phyloP scores from a whole-genome alignment of 495 filamentous ascomycete species.

The Podospora pseudopauciseta region DNA sequence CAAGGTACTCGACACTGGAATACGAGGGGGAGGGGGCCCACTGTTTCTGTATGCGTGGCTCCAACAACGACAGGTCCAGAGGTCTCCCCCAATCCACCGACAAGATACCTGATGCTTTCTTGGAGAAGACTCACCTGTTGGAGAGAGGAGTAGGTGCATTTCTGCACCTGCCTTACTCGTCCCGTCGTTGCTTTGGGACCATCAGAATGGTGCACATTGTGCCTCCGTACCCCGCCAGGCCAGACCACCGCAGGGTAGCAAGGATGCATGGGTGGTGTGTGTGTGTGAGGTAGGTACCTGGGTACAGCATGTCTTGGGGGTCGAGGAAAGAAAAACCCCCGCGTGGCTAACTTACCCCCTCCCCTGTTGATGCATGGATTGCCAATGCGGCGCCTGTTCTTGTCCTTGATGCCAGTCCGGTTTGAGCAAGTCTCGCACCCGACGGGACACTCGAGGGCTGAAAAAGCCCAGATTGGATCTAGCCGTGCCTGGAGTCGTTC shows the following conservation, averaged over 20 bases:
- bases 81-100: background rate
- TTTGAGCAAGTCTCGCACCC: slow-evolving; percentile 4
- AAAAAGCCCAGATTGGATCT: slow-evolving; percentile 19
- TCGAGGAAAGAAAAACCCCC: slow-evolving; percentile 9
- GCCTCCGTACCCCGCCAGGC: too few species aligned
- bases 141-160: too few species aligned
- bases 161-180: background rate
- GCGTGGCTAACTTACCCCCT: slow-evolving; percentile 11
- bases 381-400: background rate
- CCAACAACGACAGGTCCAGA: slow-evolving; percentile 12
- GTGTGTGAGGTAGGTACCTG: background rate
- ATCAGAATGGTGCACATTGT: background rate
- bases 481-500: slow-evolving; percentile 11
- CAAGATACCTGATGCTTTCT: background rate
- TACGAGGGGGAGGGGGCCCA: slow-evolving; percentile 14
- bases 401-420: slow-evolving; percentile 10
- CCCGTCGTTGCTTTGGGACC: background rate
- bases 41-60: slow-evolving; percentile 19
- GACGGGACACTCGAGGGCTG: slow-evolving; percentile 16
- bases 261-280: too few species aligned
- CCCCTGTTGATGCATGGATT: slow-evolving; percentile 9
- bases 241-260: too few species aligned
- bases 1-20: slow-evolving; percentile 16
- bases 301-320: background rate
- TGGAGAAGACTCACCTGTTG: background rate